phyloP scores from a whole-genome alignment of 441 rosid species.

The Erysimum cheiri region DNA sequence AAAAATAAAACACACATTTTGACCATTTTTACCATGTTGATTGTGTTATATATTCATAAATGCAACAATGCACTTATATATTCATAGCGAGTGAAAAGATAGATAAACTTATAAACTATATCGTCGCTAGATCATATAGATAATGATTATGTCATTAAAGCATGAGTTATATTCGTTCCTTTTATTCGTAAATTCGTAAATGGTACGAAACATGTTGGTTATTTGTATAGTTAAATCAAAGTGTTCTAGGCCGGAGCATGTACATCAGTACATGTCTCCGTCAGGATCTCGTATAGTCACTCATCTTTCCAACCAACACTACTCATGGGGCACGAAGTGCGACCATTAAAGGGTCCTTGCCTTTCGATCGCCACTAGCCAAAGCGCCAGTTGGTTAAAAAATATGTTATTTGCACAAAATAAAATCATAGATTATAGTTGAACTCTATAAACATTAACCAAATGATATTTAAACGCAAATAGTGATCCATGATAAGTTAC shows the following conservation, averaged over 20 bases:
- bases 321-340: not conserved
- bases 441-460: not conserved
- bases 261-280: not conserved
- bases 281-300: not conserved
- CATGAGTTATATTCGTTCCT: not conserved
- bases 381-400: not conserved
- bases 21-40: not conserved
- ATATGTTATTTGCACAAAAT: not conserved
- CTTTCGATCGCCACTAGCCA: not conserved
- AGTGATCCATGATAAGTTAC: constrained; percentile 51
- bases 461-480: not conserved
- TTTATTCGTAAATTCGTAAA: not conserved
- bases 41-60: not conserved
- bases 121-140: not conserved
- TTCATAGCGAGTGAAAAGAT: not conserved
- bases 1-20: not conserved
- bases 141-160: not conserved
- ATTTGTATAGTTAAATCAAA: not conserved
- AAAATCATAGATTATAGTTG: not conserved
- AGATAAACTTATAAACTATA: not conserved
- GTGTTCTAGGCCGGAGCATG: not conserved
- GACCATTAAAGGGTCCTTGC: not conserved
- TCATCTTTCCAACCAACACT: not conserved
- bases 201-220: not conserved
- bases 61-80: not conserved